Conservation (phyloP, 345 rosid species). For the Sisymbrium irio region DNA sequence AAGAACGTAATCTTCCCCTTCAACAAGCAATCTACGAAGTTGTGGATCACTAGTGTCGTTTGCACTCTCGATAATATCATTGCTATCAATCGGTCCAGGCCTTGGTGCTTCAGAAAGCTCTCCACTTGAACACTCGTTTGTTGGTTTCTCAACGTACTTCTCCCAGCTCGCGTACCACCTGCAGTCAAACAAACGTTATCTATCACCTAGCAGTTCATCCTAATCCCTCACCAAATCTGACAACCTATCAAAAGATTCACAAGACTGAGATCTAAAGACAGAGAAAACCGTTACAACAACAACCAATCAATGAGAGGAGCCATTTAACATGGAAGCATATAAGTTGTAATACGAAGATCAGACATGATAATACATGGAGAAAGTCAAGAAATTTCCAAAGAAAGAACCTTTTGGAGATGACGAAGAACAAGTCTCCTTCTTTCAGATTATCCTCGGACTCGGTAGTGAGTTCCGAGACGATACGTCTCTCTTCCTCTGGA, state of each 20-base stretch:
- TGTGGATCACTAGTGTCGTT: constrained; percentile 44
- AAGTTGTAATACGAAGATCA: too few species aligned
- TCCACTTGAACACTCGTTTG: constrained; percentile 26
- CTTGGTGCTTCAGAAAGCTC: constrained; percentile 37
- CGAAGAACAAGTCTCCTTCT: constrained; percentile 77
- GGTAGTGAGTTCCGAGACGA: constrained; percentile 49
- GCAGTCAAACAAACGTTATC: not conserved
- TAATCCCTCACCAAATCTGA: not conserved
- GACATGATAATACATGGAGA: too few species aligned
- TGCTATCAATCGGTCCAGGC: constrained; percentile 83
- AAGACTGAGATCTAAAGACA: not conserved
- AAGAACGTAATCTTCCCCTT: constrained; percentile 69
- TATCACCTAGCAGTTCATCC: not conserved
- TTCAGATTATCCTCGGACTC: constrained; percentile 61
- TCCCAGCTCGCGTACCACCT: constrained; percentile 91
- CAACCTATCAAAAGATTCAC: not conserved
- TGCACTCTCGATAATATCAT: constrained; percentile 54
- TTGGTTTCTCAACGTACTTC: constrained; percentile 55
- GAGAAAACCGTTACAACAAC: not conserved
- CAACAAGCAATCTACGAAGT: constrained; percentile 51
- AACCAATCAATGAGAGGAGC: not conserved
- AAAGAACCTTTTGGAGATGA: constrained; percentile 59
- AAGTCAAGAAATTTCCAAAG: not conserved
- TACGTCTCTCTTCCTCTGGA: constrained; percentile 70
- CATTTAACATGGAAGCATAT: not conserved